Evolutionary conservation across 2,329 filamentous ascomycete genomes (phyloP).

Genomic region (Aspergillus jensenii): DNA sequence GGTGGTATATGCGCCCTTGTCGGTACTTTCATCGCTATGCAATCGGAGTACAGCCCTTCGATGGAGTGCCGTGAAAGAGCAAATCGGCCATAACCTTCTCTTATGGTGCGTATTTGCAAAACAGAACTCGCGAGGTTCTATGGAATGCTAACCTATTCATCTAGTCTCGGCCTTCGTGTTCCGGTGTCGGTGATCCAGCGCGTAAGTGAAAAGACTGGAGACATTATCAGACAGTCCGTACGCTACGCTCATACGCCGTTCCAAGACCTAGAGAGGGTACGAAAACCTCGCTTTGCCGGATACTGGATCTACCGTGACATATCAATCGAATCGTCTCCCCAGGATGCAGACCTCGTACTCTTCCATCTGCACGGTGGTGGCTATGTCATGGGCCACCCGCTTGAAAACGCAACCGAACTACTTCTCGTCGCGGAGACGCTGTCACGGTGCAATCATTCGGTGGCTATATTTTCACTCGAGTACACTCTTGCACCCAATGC

Average conservation of each 20-base stretch:
- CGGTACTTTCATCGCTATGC: slow-evolving; percentile 5
- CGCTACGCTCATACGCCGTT: slow-evolving; percentile 7
- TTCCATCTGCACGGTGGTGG: slow-evolving; percentile 22
- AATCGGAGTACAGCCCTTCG: not conserved
- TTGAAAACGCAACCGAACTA: slow-evolving; percentile 17
- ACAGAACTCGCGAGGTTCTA: not conserved
- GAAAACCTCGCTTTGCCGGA: slow-evolving; percentile 3
- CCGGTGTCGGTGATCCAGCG: slow-evolving; percentile 9
- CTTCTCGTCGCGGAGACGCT: slow-evolving; percentile 17
- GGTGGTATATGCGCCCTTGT: slow-evolving; percentile 7
- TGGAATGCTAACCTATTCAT: not conserved
- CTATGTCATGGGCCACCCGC: slow-evolving; percentile 18
- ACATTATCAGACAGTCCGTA: not conserved
- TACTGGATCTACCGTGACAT: slow-evolving; percentile 9
- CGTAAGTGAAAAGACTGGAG: not conserved
- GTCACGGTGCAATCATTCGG: slow-evolving; percentile 54
- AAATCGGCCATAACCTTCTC: slow-evolving; percentile 5
- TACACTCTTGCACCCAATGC: slow-evolving; percentile 76
- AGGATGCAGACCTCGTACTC: slow-evolving; percentile 16
- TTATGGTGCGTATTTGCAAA: slow-evolving; percentile 1
- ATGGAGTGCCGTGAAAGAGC: not conserved
- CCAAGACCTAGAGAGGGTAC: not conserved
- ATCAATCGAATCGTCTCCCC: slow-evolving; percentile 1
- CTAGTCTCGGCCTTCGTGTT: slow-evolving; percentile 5
- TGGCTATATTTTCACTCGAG: slow-evolving; percentile 72